Base-by-base conservation (phyloP, 129 eudicot genomes). In the Chrysanthemum seticuspe region DNA sequence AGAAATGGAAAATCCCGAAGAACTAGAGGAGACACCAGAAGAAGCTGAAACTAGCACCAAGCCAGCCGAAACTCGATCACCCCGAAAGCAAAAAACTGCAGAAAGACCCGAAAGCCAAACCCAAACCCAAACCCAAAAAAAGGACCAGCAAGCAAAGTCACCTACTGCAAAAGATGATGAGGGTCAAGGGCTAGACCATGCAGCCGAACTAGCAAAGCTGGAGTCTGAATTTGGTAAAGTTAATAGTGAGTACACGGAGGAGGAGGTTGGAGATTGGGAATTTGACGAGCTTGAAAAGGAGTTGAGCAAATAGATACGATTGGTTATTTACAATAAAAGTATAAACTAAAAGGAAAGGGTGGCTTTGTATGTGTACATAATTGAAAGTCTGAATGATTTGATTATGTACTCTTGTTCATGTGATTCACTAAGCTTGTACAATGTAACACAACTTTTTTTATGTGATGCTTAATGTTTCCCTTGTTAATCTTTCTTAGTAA, bases 251-350 rank as follows among this genome's bases (percentile, higher is more conserved):
- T 94, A 87, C 78, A 78, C 96, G 6, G 78, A 91, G 48, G 97
- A 90, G 59, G 99, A 95, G 78, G 78, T 90, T 10, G 85, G 91
- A n/a, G 97, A 76, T 67, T 90, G 96, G 97, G 97, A 95, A 73
- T 86, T 95, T 54, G 99, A 90, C 47, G 99, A 95, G 87, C 97
- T 95, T 57, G 97, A 95, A 73, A 83, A 81, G 76, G 96, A 95
- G 53, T 72, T 90, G 81, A 86, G 78, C 84, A 81, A 81, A 65
- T 81, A 76, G 68, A 15, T 61, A 15, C 23, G 18, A 52, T 51
- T 27, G 12, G 45, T 25, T 29, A 16, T 59, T 25, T 53, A 65
- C 54, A 72, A 72, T 78, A 71, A 78, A 78, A 44, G 53, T 13
- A 64, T 78, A 53, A 72, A 16, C 45, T 64, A 55, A 27, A 78